These are phyloP conservation scores for Coriolopsis trogii DNA, from an alignment of 1,284 basidiomycete genomes.

Conservation along the genomic window DNA sequence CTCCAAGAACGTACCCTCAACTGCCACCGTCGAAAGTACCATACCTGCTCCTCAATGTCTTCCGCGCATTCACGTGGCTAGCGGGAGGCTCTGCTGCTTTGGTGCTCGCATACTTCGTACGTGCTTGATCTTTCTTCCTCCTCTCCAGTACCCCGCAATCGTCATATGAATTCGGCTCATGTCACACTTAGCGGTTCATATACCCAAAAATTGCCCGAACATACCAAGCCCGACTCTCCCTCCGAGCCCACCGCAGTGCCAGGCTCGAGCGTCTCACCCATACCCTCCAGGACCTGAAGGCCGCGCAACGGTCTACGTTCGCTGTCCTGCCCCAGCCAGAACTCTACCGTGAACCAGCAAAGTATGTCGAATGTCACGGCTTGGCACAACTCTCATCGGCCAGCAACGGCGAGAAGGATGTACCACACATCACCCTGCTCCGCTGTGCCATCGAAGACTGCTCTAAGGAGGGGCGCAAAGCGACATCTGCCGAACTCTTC, in stretches of 20 bases:
- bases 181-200: slow-evolving; percentile 54
- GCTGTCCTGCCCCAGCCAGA: slow-evolving; percentile 56
- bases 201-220: slow-evolving; percentile 66
- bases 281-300: slow-evolving; percentile 55
- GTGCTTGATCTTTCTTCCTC: slow-evolving; percentile 4
- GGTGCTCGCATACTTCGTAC: slow-evolving; percentile 56
- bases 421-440: slow-evolving; percentile 57
- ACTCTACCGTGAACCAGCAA: slow-evolving; percentile 48
- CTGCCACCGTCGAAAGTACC: slow-evolving; percentile 72
- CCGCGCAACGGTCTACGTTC: slow-evolving; percentile 53
- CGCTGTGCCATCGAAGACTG: slow-evolving; percentile 63
- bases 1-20: slow-evolving; percentile 74
- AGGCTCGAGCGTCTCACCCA: slow-evolving; percentile 55
- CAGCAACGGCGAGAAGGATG: slow-evolving; percentile 36
- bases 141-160: not conserved
- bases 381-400: slow-evolving; percentile 49
- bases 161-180: not conserved
- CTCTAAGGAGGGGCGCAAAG: slow-evolving; percentile 41
- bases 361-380: slow-evolving; percentile 48
- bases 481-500: slow-evolving; percentile 63
- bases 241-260: slow-evolving; percentile 59
- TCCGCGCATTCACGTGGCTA: slow-evolving; percentile 54
- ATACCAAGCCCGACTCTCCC: slow-evolving; percentile 58
- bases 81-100: slow-evolving; percentile 62
- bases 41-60: slow-evolving; percentile 59